phyloP scores from a whole-genome alignment of 1,139 yeast species.

The Zhuliangozyma parablackwelliae region DNA sequence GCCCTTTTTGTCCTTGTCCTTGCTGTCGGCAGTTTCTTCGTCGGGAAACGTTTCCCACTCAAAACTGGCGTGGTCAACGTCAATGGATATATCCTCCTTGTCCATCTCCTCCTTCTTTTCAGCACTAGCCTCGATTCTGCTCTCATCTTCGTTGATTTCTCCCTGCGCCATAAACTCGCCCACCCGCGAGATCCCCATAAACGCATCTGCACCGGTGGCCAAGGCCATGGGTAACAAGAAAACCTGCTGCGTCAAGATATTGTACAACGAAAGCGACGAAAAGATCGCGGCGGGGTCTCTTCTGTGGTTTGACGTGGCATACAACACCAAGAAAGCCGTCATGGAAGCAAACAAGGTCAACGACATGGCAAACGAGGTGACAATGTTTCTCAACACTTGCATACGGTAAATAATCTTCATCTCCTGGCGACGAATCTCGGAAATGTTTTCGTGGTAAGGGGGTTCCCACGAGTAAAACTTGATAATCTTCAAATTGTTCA shows the following conservation, averaged over 20 bases:
- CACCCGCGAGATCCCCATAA: conserved; percentile 57
- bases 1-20: conserved; percentile 7
- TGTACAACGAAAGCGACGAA: conserved; percentile 74
- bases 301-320: conserved; percentile 39
- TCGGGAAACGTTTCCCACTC: conserved; percentile 58
- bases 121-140: conserved; percentile 17
- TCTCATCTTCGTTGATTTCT: conserved; percentile 17
- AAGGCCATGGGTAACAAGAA: conserved; percentile 70
- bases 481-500: conserved; percentile 32
- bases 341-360: conserved; percentile 67
- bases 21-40: conserved; percentile 13
- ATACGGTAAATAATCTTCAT: conserved; percentile 44
- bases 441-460: conserved; percentile 47
- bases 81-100: conserved; percentile 34
- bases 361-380: conserved; percentile 54
- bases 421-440: conserved; percentile 45
- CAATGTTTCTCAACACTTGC: conserved; percentile 54
- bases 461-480: conserved; percentile 63
- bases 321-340: conserved; percentile 68
- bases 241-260: conserved; percentile 47
- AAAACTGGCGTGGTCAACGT: conserved; percentile 51
- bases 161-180: conserved; percentile 44
- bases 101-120: conserved; percentile 22
- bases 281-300: conserved; percentile 70
- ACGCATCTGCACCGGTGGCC: conserved; percentile 67